phyloP scores from a whole-genome alignment of 495 filamentous ascomycete genomes.

The Aspergillus ellipticus region DNA sequence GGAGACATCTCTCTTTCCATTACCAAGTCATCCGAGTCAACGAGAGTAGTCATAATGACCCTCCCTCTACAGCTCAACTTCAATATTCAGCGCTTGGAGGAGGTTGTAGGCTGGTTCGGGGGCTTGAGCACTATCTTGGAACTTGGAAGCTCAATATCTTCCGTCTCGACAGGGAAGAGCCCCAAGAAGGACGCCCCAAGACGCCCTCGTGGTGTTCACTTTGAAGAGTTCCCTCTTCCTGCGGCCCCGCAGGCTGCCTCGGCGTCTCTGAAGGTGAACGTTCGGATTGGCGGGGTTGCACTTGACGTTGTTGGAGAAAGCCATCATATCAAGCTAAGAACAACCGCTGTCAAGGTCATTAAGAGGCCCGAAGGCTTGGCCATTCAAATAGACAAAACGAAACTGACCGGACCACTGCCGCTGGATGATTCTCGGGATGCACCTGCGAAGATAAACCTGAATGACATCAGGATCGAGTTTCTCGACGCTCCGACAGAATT shows the following conservation, averaged over 20 bases:
- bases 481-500: conserved; percentile 65
- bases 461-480: conserved; percentile 70
- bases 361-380: conserved; percentile 64
- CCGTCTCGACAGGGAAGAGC: conserved; percentile 56
- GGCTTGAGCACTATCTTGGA: conserved; percentile 90
- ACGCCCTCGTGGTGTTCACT: conserved; percentile 63
- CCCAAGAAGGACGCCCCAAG: conserved; percentile 26
- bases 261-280: conserved; percentile 63
- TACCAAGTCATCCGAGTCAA: conserved; percentile 45
- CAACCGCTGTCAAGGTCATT: conserved; percentile 75
- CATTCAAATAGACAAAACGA: conserved; percentile 70
- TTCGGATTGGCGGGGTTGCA: conserved; percentile 70
- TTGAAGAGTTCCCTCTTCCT: conserved; percentile 46
- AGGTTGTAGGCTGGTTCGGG: conserved; percentile 82
- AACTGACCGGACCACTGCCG: conserved; percentile 63
- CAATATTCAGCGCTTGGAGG: conserved; percentile 79
- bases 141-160: conserved; percentile 77
- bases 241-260: conserved; percentile 22
- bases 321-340: conserved; percentile 68
- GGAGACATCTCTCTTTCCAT: conserved; percentile 64
- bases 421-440: conserved; percentile 43
- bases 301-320: conserved; percentile 71
- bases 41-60: conserved; percentile 71
- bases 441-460: conserved; percentile 52
- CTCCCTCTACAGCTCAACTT: conserved; percentile 73